Base-by-base conservation (phyloP, 768 basidiomycete genomes). In the Pulveroboletus sp. region DNA sequence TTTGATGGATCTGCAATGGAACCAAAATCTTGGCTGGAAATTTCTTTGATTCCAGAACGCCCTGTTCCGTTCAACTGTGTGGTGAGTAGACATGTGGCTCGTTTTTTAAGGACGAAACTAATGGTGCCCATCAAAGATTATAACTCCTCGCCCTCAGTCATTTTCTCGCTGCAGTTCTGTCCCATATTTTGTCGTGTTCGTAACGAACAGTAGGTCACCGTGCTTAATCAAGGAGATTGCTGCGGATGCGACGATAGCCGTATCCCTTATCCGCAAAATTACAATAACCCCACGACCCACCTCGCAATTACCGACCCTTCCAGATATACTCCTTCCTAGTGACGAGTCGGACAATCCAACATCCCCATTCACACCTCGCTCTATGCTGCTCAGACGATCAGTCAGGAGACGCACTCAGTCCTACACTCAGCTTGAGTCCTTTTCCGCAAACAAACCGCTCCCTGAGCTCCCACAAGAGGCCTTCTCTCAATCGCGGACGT, bases 161-260 rank as follows among this genome's bases (percentile, higher is more conserved):
- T 86, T 86, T 68, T 73, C 79, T 57, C 83, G 86, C 27, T 64
- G 75, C 24, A 75, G 74, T 15, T 76, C 76, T n/a, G 77, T 89
- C 53, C 79, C 85, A 11, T 87, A 81, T 59, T 88, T 81, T 58
- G 83, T 86, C 45, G 82, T 87, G 27, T 87, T 87, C 67, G 78
- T 79, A 9, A 86, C 86, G 28, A 78, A 68, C 8, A 78, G 82
- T 15, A 73, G 80, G 36, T 83, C 80, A 15, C 65, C 72, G 2
- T 55, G 66, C 10, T 68, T 87, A 30, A 76, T 81, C 8, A 76
- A 74, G 50, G 84, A 88, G 59, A 84, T 88, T 32, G 80, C 84
- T 8, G 60, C 82, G 5, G 85, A 87, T 61, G 82, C 86, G 6
- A 84, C 83, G 11, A 80, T 86, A 30, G 77, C 78, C n/a, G 78